These are phyloP conservation scores for Agaricales sp. DNA, from an alignment of 1,284 basidiomycete genomes.

Conservation along the genomic window DNA sequence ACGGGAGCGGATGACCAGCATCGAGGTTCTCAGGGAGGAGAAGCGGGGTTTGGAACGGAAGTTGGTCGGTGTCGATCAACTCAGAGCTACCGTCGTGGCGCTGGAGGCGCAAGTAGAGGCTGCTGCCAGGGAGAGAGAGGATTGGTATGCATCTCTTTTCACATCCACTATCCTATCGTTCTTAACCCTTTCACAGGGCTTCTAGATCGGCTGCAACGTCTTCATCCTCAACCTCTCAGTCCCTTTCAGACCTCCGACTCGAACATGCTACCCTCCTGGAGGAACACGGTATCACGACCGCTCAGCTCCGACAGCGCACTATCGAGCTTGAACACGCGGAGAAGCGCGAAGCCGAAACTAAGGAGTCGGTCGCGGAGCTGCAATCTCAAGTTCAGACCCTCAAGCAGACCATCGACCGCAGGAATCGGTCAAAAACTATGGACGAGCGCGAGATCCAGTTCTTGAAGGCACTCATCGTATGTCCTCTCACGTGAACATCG, in stretches of 20 bases:
- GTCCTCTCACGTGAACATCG: constrained; percentile 15
- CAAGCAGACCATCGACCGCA: constrained; percentile 31
- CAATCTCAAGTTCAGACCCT: constrained; percentile 26
- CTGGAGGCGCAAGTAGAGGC: constrained; percentile 57
- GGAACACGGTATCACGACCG: constrained; percentile 46
- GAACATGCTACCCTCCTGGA: constrained; percentile 52
- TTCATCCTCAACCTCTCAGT: constrained; percentile 41
- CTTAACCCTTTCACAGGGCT: constrained; percentile 22
- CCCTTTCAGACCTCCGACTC: constrained; percentile 46
- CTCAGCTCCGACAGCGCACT: constrained; percentile 39
- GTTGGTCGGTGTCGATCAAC: constrained; percentile 38
- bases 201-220: constrained; percentile 21
- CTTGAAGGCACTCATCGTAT: constrained; percentile 50
- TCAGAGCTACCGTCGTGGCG: constrained; percentile 44
- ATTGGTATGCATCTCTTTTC: constrained; percentile 28
- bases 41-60: constrained; percentile 56
- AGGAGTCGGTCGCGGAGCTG: constrained; percentile 23
- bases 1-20: constrained; percentile 42
- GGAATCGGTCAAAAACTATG: constrained; percentile 34
- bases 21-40: constrained; percentile 68
- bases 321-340: constrained; percentile 33
- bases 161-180: background rate
- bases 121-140: constrained; percentile 40
- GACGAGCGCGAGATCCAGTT: constrained; percentile 53
- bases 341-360: constrained; percentile 23